Conservation (phyloP, 495 filamentous ascomycete species). For the Penicilliopsis zonata region DNA sequence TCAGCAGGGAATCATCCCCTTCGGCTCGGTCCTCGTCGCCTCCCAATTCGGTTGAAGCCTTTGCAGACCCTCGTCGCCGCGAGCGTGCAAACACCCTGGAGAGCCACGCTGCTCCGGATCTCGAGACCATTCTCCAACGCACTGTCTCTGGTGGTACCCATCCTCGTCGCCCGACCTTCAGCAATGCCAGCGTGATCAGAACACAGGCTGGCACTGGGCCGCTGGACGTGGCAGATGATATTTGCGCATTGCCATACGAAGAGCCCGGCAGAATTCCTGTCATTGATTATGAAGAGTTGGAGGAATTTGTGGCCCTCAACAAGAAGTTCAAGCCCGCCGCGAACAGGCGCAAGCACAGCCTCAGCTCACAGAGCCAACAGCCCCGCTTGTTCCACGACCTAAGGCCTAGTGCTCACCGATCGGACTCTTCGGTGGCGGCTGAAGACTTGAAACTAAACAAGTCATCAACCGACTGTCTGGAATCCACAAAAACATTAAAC, state of each 20-base stretch:
- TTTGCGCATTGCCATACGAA: constrained; percentile 61
- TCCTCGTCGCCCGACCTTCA: constrained; percentile 47
- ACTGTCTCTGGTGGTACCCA: constrained; percentile 60
- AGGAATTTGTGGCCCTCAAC: constrained; percentile 67
- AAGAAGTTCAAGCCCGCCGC: constrained; percentile 24
- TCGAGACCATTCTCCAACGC: constrained; percentile 54
- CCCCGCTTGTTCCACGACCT: constrained; percentile 55
- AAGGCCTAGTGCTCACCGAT: constrained; percentile 24
- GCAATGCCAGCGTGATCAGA: constrained; percentile 41
- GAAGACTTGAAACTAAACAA: constrained; percentile 14
- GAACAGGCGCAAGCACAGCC: constrained; percentile 35
- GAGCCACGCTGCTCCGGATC: constrained; percentile 43
- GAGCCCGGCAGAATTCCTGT: constrained; percentile 42
- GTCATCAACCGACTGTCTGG: constrained; percentile 12
- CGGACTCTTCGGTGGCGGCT: constrained; percentile 13
- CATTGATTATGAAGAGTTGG: constrained; percentile 83
- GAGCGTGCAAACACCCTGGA: constrained; percentile 55
- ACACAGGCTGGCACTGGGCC: constrained; percentile 33
- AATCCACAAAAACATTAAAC: constrained; percentile 11
- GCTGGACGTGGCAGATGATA: constrained; percentile 54
- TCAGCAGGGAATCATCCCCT: constrained; percentile 41
- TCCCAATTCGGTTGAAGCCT: constrained; percentile 95
- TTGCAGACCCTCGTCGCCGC: constrained; percentile 63
- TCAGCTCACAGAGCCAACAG: constrained; percentile 36
- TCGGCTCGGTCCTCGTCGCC: constrained; percentile 67